Percentiles rank a stretch among this genome's conserved stretches.
Evolutionary conservation across 768 basidiomycete species (phyloP).

Genomic region (Baorangia bicolor): DNA sequence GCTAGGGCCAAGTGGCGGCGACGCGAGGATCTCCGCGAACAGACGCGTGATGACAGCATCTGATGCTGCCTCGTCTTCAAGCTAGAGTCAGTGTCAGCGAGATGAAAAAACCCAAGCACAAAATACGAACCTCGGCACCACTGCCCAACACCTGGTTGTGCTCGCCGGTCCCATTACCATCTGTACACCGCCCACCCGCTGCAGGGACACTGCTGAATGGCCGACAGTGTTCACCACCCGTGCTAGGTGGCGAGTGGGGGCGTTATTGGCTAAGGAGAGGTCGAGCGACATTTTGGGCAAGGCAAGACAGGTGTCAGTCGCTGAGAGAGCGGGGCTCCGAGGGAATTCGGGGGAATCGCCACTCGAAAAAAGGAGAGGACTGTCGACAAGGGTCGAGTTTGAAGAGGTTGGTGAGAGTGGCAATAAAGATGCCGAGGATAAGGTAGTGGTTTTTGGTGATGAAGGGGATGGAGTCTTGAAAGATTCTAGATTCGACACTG

Average conservation of each 20-base stretch:
- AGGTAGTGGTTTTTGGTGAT: conserved; percentile 22
- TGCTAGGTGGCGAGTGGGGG: conserved; percentile 96
- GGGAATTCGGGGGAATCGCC: conserved; percentile 34
- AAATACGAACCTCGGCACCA: conserved; percentile 37
- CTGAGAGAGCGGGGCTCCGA: conserved; percentile 37
- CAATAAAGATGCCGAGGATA: conserved; percentile 36
- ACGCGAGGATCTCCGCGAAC: conserved; percentile 36
- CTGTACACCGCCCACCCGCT: conserved; percentile 74
- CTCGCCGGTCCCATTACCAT: conserved; percentile 29
- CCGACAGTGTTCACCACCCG: conserved; percentile 84
- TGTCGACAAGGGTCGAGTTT: conserved; percentile 38
- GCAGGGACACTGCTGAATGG: conserved; percentile 74
- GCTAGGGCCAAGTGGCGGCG: conserved; percentile 33
- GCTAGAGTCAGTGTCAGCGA: conserved; percentile 25
- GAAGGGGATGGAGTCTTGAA: conserved; percentile 26
- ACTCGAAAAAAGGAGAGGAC: conserved; percentile 27
- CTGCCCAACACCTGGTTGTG: conserved; percentile 12
- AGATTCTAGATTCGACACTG: conserved; percentile 23
- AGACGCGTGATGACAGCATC: conserved; percentile 33
- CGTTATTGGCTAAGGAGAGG: conserved; percentile 37
- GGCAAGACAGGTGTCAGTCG: conserved; percentile 31
- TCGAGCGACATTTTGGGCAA: conserved; percentile 28
- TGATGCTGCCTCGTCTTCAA: conserved; percentile 55
- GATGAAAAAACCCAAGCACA: conserved; percentile 17
- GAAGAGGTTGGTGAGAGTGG: conserved; percentile 44